These are phyloP conservation scores for Vanrija humicola DNA, from an alignment of 1,284 basidiomycete genomes.

Conservation along the genomic window DNA sequence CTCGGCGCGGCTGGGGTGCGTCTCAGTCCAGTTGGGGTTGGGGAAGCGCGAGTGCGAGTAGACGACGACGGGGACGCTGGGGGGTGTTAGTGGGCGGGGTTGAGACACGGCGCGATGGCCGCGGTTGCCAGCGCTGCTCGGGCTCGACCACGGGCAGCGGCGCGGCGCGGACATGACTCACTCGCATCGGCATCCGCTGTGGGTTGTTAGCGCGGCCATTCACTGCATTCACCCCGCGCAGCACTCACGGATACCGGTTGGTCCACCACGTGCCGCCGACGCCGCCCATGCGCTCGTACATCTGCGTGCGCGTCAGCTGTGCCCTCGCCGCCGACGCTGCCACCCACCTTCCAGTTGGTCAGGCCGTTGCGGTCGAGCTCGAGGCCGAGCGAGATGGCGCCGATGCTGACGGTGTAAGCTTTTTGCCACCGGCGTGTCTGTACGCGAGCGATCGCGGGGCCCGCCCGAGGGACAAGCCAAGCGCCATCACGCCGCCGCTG, in stretches of 20 bases:
- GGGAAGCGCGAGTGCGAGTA: slow-evolving; percentile 17
- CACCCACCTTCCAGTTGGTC: slow-evolving; percentile 21
- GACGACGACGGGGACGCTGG: slow-evolving; percentile 16
- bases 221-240: too few relatives aligned
- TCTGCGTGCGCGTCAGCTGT: slow-evolving; percentile 5
- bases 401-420: slow-evolving; percentile 11
- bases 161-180: slow-evolving; percentile 10
- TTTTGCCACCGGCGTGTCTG: too few relatives aligned
- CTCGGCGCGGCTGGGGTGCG: slow-evolving; percentile 13
- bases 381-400: slow-evolving; percentile 23
- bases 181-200: slow-evolving; percentile 38
- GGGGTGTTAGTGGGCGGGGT: not conserved
- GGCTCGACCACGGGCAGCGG: not conserved
- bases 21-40: slow-evolving; percentile 16
- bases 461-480: too few relatives aligned
- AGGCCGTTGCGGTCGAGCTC: slow-evolving; percentile 21
- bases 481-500: too few relatives aligned
- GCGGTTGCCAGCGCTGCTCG: too few relatives aligned
- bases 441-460: too few relatives aligned
- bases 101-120: too few relatives aligned
- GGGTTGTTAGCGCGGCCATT: slow-evolving; percentile 11
- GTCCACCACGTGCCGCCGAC: slow-evolving; percentile 31
- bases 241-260: slow-evolving; percentile 23
- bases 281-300: slow-evolving; percentile 28
- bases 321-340: not conserved